A percentile compares a stretch with the other conserved stretches of the same genome.
phyloP scores from a whole-genome alignment of 208 protist genomes.

The Wallacemonas collosoma region DNA sequence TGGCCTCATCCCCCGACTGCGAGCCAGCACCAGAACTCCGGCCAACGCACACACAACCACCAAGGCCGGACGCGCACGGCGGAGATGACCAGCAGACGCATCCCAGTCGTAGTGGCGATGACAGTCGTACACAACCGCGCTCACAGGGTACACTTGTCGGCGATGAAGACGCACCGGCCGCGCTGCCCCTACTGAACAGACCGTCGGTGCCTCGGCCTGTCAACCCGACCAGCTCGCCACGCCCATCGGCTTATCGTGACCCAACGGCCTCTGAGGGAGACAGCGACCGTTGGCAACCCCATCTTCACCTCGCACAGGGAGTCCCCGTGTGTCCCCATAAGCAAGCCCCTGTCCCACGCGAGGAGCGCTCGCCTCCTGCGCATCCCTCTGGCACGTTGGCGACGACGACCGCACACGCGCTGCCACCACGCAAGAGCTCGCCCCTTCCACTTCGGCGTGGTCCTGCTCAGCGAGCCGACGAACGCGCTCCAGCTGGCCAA shows the following conservation, averaged over 20 bases:
- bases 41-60: background rate
- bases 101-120: too few species aligned
- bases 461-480: background rate
- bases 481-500: background rate
- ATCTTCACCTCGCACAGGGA: too few species aligned
- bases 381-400: background rate
- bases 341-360: background rate
- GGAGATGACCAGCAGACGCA: too few species aligned
- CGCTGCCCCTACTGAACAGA: background rate
- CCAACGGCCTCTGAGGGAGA: too few species aligned
- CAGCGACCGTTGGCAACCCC: too few species aligned
- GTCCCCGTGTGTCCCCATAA: background rate
- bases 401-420: background rate
- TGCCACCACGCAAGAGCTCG: slow-evolving; percentile 6
- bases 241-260: background rate
- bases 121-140: too few species aligned
- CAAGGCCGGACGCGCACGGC: too few species aligned
- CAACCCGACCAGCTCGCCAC: background rate
- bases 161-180: too few species aligned
- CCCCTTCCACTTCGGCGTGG: background rate
- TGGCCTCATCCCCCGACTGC: background rate
- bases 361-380: background rate
- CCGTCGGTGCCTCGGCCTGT: too few species aligned
- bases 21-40: background rate
- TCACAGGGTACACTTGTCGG: too few species aligned